phyloP scores from a whole-genome alignment of 768 basidiomycete genomes.

The Lactifluus hygrophoroides region DNA sequence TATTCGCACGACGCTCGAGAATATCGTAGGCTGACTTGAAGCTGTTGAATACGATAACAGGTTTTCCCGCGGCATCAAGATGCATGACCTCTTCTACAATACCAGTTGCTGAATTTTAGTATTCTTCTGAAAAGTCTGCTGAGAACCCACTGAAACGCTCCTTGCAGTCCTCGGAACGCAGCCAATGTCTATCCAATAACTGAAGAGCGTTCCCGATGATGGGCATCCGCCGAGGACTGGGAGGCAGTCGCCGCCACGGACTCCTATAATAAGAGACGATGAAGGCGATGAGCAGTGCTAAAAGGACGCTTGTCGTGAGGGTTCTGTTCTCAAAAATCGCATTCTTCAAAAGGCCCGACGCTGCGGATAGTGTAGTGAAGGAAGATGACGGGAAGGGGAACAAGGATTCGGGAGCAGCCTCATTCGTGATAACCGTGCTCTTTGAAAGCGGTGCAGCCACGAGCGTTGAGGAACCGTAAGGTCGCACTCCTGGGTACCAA shows the following conservation, averaged over 20 bases:
- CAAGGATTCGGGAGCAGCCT: neutral
- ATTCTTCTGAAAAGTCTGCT: too few species aligned
- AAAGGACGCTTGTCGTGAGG: neutral
- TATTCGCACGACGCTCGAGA: conserved; percentile 23
- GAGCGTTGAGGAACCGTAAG: neutral
- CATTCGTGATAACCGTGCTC: neutral
- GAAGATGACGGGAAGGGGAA: neutral
- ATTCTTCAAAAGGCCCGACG: neutral
- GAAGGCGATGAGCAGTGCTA: neutral
- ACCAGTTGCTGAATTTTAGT: neutral
- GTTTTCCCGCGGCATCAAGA: conserved; percentile 15
- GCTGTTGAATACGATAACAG: conserved; percentile 15
- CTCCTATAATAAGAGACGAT: neutral
- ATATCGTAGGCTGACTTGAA: conserved; percentile 6
- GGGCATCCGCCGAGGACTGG: neutral
- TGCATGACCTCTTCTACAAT: conserved; percentile 19
- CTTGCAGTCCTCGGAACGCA: conserved; percentile 2
- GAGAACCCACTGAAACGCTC: neutral
- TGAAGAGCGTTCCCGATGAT: conserved; percentile 6
- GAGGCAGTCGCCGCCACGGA: conserved; percentile 6
- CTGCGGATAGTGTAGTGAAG: neutral
- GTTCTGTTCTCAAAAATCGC: neutral
- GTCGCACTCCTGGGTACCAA: neutral
- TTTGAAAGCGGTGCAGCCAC: neutral
- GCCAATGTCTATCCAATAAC: neutral